These are phyloP conservation scores for Ottelia alismoides DNA, from an alignment of 106 monocot genomes.

Conservation along the genomic window DNA sequence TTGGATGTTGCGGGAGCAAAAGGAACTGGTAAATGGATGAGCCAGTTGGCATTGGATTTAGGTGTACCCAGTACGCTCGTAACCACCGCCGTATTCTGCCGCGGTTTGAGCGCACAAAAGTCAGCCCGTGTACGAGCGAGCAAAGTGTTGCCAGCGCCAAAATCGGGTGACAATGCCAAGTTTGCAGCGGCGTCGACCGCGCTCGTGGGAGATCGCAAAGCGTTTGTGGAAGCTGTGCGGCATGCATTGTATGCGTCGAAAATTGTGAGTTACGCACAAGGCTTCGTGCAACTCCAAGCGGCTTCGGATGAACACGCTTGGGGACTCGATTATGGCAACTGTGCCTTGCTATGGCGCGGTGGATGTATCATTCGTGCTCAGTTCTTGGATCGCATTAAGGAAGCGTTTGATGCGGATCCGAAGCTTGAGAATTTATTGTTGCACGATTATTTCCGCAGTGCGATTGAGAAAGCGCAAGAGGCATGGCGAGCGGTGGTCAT, in stretches of 20 bases:
- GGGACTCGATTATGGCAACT: constrained; percentile 13
- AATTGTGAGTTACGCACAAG: constrained; percentile 24
- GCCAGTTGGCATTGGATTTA: constrained; percentile 18
- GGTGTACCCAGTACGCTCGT: too few species aligned
- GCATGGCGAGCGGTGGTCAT: constrained; percentile 22
- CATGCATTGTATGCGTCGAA: constrained; percentile 25
- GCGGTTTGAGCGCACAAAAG: constrained; percentile 10
- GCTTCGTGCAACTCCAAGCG: constrained; percentile 11
- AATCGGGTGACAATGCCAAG: too few species aligned
- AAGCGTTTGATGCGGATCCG: constrained; percentile 11
- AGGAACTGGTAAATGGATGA: constrained; percentile 26
- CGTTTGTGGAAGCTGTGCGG: constrained; percentile 14
- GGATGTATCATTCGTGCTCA: constrained; percentile 19
- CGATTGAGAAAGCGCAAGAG: constrained; percentile 14
- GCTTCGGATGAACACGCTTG: constrained; percentile 16
- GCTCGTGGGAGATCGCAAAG: constrained; percentile 6
- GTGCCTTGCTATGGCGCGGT: constrained; percentile 21
- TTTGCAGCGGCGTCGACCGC: neutral
- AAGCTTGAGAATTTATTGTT: constrained; percentile 12
- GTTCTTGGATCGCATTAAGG: constrained; percentile 25
- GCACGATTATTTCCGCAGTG: constrained; percentile 11
- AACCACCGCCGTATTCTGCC: too few species aligned
- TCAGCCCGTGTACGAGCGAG: constrained; percentile 13
- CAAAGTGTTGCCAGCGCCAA: constrained; percentile 1
- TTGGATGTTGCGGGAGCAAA: constrained; percentile 22